Base-by-base conservation (phyloP, 2,329 filamentous ascomycete genomes). In the Trichoderma simmonsii region DNA sequence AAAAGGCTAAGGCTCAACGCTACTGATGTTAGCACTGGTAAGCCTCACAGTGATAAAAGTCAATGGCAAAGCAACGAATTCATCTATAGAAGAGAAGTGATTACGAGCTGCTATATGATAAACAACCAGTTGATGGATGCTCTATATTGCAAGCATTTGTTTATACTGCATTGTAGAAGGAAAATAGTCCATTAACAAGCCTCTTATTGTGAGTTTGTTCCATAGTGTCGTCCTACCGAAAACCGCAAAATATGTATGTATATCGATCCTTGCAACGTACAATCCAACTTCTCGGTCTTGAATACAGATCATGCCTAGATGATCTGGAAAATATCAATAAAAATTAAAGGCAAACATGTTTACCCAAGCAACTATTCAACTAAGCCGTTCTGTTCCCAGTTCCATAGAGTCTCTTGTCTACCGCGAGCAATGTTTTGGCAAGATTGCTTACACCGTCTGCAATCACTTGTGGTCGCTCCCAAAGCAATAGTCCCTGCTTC, bases 391-490 rank as follows among this genome's bases (percentile, higher is more conserved):
- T 1, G 74, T 78, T 78, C 9, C 73, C 74, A 3, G 76, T 34
- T 18, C 74, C 73, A 28, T 76, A 77, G n/a, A 87, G 79, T 18
- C 83, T 79, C 48, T 76, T 75, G 69, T 86, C 83, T 8, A 74
- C 72, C 28, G 75, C 78, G 15, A 85, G 34, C 9, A 87, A 76
- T 3, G 79, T 80, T 69, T 79, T 79, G 0, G 83, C 82, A 39
- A 88, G 77, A 4, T 79, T 81, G 39, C 82, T 78, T 3, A 82
- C 79, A 0, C 86, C 86, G 3, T 80, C 75, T 0, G 79, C 75
- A 70, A 88, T 84, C 48, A 85, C 75, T 36, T 85, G 83, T 1
- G 86, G 85, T 18, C 82, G 78, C 72, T 87, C 85, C 83, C 85
- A 86, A 12, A 83, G 82, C 39, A 88, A 74, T 39, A 88, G 78